Percentiles rank a stretch among this genome's conserved stretches.
phyloP scores from a whole-genome alignment of 1,284 basidiomycete genomes.

The Leccinum pallidistipes region DNA sequence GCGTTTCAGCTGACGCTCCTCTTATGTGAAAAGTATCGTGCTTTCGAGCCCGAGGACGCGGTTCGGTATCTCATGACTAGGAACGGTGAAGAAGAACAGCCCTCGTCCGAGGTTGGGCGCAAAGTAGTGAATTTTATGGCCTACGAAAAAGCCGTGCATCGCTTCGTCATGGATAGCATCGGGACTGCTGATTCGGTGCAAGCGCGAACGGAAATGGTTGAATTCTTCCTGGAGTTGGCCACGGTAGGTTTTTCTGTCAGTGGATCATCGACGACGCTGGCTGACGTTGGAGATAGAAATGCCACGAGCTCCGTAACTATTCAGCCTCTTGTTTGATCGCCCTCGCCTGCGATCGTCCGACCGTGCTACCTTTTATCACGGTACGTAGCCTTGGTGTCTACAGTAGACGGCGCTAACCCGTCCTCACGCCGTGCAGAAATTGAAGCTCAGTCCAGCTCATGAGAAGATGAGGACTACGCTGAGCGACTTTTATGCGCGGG shows the following conservation, averaged over 20 bases:
- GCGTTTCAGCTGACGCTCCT: constrained; percentile 45
- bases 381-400: constrained; percentile 11
- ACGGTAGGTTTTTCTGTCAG: constrained; percentile 30
- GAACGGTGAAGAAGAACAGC: constrained; percentile 20
- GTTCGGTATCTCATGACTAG: constrained; percentile 39
- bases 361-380: constrained; percentile 35
- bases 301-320: constrained; percentile 45
- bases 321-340: constrained; percentile 41
- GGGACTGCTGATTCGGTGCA: constrained; percentile 27
- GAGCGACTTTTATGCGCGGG: constrained; percentile 33
- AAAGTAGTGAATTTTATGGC: constrained; percentile 34
- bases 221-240: constrained; percentile 46
- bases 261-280: background rate
- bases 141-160: constrained; percentile 39
- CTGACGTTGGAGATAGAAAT: constrained; percentile 36
- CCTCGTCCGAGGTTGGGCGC: constrained; percentile 27
- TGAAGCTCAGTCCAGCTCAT: constrained; percentile 30
- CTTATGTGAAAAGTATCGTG: constrained; percentile 36
- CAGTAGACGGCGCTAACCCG: background rate
- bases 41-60: constrained; percentile 44
- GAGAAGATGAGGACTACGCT: constrained; percentile 24
- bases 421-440: constrained; percentile 8
- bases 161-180: constrained; percentile 42
- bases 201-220: constrained; percentile 30
- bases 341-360: constrained; percentile 35